Evolutionary conservation across 2,329 filamentous ascomycete genomes (phyloP), one percentile per base, ranked within the genome.

Genomic region (Ophiostoma australiae): DNA sequence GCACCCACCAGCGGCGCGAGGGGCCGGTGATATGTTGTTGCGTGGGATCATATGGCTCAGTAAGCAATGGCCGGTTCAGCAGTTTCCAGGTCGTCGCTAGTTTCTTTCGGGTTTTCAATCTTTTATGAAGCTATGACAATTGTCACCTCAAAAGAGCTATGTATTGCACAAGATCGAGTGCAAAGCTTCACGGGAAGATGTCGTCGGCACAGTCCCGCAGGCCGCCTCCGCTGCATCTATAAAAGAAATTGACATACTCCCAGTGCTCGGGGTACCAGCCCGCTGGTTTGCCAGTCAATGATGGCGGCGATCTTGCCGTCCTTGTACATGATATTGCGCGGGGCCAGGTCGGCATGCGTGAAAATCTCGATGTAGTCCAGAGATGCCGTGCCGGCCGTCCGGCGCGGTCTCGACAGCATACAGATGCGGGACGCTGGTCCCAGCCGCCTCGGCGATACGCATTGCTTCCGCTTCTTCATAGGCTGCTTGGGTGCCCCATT

Each of bases 191-290:
- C 4, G 52, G 52, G 10, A 58, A 58, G 52, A 58, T 11, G 52
- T 58, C 52, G n/a, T 27, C 52, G 2, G 52, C 52, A 5, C 4
- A 23, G 13, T 58, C 6, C 17, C 52, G n/a, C n/a, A 58, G 17
- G 52, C 23, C 52, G n/a, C 13, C 52, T 2, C 52, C 52, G 10
- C 17, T 27, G 8, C n/a, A 23, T 4, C 52, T 2, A n/a, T 58
- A 13, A 23, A 58, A 58, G 3, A 58, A 58, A 7, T 58, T 27
- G 52, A 58, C 52, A 27, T 58, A 58, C 52, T 58, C 52, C 52
- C 52, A 27, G n/a, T 58, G 17, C n/a, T 58, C n/a, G 8, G 52
- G n/a, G 52, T 58, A 58, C 52, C 52, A 58, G 52, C 52, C 52
- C 52, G 10, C 52, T 27, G 2, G n/a, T 27, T 11, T 58, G 52